Percentiles rank a stretch among this genome's conserved stretches.
These are phyloP conservation scores for barrel medic (Medicago truncatula) DNA, from an alignment of 306 rosid genomes.

Conservation along the genomic window MtrunA17r5.0-ANR NC_053044.1:2397501-2398000, in stretches of 20 bases:
- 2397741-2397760: background rate
- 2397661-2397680: background rate
- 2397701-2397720: background rate
- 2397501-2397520: slow-evolving; percentile 39
- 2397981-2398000: no score
- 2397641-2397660: background rate
- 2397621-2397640: background rate
- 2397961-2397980: no score
- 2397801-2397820: background rate
- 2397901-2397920: no score
- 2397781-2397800: background rate
- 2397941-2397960: no score
- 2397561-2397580: slow-evolving; percentile 44
- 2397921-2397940: no score
- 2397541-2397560: slow-evolving; percentile 47
- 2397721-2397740: background rate
- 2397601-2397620: slow-evolving; percentile 27
- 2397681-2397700: background rate
- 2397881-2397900: no score
- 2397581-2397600: slow-evolving; percentile 12
- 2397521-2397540: slow-evolving; percentile 43
- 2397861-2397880: no score
- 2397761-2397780: background rate
- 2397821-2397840: no score
- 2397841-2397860: no score